phyloP scores from a whole-genome alignment of 176 grass and related monocot genomes.

The Luzula sylvatica region DNA sequence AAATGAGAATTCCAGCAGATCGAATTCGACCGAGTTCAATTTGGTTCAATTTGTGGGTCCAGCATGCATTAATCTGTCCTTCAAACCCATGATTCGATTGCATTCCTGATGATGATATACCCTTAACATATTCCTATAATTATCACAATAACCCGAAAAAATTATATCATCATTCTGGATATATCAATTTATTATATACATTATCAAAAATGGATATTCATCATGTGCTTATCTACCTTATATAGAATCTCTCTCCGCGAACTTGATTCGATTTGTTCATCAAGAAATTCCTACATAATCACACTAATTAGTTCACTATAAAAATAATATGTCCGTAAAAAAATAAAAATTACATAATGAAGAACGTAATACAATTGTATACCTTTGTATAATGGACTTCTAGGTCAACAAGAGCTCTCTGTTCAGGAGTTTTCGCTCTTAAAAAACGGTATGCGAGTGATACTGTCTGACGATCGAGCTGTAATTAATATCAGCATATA shows the following conservation, averaged over 20 bases:
- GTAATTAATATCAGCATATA: slow-evolving; percentile 2
- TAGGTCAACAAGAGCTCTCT: slow-evolving; percentile 62
- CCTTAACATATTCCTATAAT: slow-evolving; percentile 56
- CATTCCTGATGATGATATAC: slow-evolving; percentile 54
- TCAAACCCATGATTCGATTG: slow-evolving; percentile 65
- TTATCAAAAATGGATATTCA: neutral
- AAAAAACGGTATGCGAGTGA: slow-evolving; percentile 55
- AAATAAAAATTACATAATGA: neutral
- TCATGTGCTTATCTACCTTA: slow-evolving; percentile 28
- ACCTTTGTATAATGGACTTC: slow-evolving; percentile 83
- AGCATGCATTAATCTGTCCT: slow-evolving; percentile 74
- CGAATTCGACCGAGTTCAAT: slow-evolving; percentile 48
- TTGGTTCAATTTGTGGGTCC: slow-evolving; percentile 52
- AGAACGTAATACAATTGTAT: neutral
- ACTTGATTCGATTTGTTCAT: slow-evolving; percentile 50
- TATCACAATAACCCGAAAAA: neutral
- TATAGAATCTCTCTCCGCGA: slow-evolving; percentile 55
- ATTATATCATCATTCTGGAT: neutral
- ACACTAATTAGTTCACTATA: neutral
- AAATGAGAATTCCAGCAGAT: slow-evolving; percentile 47
- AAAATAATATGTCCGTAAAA: neutral
- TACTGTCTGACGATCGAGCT: slow-evolving; percentile 56
- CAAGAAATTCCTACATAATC: slow-evolving; percentile 51
- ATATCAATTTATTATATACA: neutral
- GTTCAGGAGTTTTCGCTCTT: slow-evolving; percentile 58